Base-by-base conservation (phyloP, 2,329 filamentous ascomycete species). In the Neonectria sp. region DNA sequence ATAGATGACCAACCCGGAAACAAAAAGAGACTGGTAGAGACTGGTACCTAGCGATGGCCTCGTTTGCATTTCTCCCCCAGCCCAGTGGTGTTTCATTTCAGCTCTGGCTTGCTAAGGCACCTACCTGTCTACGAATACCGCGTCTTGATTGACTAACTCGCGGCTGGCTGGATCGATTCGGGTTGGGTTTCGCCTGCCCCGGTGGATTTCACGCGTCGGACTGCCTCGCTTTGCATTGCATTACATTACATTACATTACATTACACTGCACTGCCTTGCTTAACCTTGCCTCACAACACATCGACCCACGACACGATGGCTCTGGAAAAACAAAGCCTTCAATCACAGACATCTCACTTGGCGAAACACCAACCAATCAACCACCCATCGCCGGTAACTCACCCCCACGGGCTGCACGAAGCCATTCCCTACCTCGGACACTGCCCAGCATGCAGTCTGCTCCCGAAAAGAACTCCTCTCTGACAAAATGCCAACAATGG, bases 1-100 rank as follows among this genome's bases (percentile, higher is more conserved):
- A 79, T 72, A 78, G 72, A 74, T 78, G 75, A 79, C 69, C 46
- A 49, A 40, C 11, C 17, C 5, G 11, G 27, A 29, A 29, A 29
- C 37, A 13, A 40, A 40, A 15, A 40, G 17, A 33, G 21, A 21
- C 21, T 21, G 21, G 21, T 21, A 21, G 21, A 21, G 21, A 21
- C 21, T 21, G 21, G 21, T 21, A 21, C 21, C 21, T 21, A 21
- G 21, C 21, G 21, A 21, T 21, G 21, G 21, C 21, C 21, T 21
- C 21, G 21, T 21, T 21, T 21, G 21, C 21, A 21, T 21, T 21
- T 21, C 21, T 21, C 21, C 21, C 21, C 21, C 49, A 33, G 46
- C 52, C 35, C 40, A 55, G 46, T 51, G 37, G 33, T 56, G 49
- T 60, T 63, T 60, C 59, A 46, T 24, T 4, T 40, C 11, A 24